These are phyloP conservation scores for Wakefieldia striispora DNA, from an alignment of 768 basidiomycete species.

Conservation along the genomic window DNA sequence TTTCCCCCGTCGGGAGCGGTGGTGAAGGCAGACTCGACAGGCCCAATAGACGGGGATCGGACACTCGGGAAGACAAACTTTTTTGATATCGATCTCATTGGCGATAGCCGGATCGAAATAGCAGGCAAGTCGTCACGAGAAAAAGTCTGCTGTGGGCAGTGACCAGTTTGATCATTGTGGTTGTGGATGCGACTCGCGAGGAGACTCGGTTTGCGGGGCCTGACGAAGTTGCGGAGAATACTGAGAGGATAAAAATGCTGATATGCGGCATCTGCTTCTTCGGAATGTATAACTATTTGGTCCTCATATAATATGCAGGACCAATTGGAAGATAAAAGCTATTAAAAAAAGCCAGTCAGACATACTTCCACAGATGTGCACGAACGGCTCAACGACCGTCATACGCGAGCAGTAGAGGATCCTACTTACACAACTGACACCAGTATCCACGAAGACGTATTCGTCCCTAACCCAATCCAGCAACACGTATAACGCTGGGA, in stretches of 20 bases:
- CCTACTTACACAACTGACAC: conserved; percentile 65
- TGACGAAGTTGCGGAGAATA: conserved; percentile 31
- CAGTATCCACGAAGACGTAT: conserved; percentile 73
- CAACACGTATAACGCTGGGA: conserved; percentile 60
- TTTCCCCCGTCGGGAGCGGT: not conserved
- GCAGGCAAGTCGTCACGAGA: conserved; percentile 35
- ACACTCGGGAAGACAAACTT: conserved; percentile 50
- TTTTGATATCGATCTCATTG: conserved; percentile 48
- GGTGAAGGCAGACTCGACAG: not conserved
- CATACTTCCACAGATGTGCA: not conserved
- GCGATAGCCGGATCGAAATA: conserved; percentile 42
- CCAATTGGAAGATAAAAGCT: conserved; percentile 74
- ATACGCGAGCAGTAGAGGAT: not conserved
- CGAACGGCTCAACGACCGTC: conserved; percentile 3
- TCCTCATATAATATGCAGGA: conserved; percentile 67
- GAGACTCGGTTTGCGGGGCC: conserved; percentile 24
- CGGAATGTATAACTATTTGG: conserved; percentile 72
- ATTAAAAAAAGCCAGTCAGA: conserved; percentile 5
- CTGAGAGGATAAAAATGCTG: conserved; percentile 67
- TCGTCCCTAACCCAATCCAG: conserved; percentile 64
- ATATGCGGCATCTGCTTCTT: conserved; percentile 61
- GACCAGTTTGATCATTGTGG: conserved; percentile 3
- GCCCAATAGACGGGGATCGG: conserved; percentile 1
- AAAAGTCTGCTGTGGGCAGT: conserved; percentile 6
- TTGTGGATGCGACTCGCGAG: conserved; percentile 8